Percentiles rank a stretch among this genome's conserved stretches.
Evolutionary conservation across 164 flowering plant genomes (phyloP).

Genomic region (Chimonanthus praecox): DNA sequence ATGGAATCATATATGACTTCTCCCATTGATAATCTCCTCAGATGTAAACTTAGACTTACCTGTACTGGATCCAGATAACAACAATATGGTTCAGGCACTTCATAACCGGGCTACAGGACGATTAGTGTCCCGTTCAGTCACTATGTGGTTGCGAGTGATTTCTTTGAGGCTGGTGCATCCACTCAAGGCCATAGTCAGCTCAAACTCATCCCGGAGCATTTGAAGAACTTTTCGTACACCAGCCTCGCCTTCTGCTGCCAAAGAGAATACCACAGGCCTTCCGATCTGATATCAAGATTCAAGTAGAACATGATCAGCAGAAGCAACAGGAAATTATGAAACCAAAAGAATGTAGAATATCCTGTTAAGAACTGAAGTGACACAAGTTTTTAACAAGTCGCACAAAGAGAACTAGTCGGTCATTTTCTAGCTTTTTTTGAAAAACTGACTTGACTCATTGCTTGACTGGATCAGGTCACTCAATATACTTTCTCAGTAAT

Average conservation of each 20-base stretch:
- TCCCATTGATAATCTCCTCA: constrained; percentile 6
- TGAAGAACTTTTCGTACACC: constrained; percentile 86
- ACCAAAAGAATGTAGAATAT: background rate
- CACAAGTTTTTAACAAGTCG: background rate
- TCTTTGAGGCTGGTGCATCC: constrained; percentile 84
- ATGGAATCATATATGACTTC: background rate
- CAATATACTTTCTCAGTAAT: no score
- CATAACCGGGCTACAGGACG: constrained; percentile 26
- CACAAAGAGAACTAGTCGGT: no score
- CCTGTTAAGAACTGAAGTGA: no score
- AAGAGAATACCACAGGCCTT: constrained; percentile 73
- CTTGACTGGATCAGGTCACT: background rate
- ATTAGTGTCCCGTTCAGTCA: constrained; percentile 57
- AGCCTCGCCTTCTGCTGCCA: constrained; percentile 91
- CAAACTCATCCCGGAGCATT: constrained; percentile 92
- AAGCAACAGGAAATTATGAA: background rate
- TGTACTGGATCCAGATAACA: background rate
- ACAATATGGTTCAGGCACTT: background rate
- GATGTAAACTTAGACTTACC: background rate
- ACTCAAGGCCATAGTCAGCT: constrained; percentile 87
- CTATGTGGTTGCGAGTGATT: constrained; percentile 74
- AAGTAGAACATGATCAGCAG: background rate
- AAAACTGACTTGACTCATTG: background rate
- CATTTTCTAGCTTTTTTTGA: background rate
- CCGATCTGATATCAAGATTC: constrained; percentile 54